These are phyloP conservation scores for Ophiostoma pallidulum DNA, from an alignment of 2,329 filamentous ascomycete genomes.

Conservation along the genomic window DNA sequence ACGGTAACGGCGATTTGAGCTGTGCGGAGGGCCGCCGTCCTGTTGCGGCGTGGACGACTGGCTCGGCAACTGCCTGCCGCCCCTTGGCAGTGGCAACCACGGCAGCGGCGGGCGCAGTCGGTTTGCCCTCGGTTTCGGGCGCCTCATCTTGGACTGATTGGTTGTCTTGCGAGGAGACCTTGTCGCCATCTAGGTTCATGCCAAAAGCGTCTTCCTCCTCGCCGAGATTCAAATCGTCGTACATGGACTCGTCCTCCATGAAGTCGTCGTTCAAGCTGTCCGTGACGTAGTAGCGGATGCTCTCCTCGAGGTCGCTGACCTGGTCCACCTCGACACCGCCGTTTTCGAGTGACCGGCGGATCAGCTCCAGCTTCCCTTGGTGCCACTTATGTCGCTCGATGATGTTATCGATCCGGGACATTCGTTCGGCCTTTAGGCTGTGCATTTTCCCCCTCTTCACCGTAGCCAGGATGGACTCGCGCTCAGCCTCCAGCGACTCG, in stretches of 20 bases:
- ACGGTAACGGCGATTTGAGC: constrained; percentile 88
- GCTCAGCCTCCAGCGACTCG: constrained; percentile 83
- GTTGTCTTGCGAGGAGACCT: constrained; percentile 87
- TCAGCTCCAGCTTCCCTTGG: constrained; percentile 80
- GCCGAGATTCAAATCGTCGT: constrained; percentile 86
- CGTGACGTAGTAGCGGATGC: constrained; percentile 89
- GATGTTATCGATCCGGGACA: constrained; percentile 73
- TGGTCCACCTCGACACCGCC: constrained; percentile 80
- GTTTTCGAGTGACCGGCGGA: constrained; percentile 85
- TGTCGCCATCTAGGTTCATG: constrained; percentile 70
- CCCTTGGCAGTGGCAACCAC: constrained; percentile 37
- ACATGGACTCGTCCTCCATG: constrained; percentile 88
- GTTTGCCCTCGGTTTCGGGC: constrained; percentile 44
- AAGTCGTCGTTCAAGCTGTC: constrained; percentile 84
- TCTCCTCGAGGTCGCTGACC: constrained; percentile 81
- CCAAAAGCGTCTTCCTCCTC: constrained; percentile 87
- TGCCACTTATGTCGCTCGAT: constrained; percentile 97
- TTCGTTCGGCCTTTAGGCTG: constrained; percentile 69
- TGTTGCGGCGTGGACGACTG: constrained; percentile 37
- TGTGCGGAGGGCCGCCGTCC: constrained; percentile 73
- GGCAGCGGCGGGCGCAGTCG: constrained; percentile 35
- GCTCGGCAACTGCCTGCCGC: constrained; percentile 44
- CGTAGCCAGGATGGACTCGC: constrained; percentile 73
- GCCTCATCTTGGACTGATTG: constrained; percentile 85
- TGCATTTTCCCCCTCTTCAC: constrained; percentile 96